Conservation (phyloP, 2,329 filamentous ascomycete species). For the Paracamarosporium sp. region DNA sequence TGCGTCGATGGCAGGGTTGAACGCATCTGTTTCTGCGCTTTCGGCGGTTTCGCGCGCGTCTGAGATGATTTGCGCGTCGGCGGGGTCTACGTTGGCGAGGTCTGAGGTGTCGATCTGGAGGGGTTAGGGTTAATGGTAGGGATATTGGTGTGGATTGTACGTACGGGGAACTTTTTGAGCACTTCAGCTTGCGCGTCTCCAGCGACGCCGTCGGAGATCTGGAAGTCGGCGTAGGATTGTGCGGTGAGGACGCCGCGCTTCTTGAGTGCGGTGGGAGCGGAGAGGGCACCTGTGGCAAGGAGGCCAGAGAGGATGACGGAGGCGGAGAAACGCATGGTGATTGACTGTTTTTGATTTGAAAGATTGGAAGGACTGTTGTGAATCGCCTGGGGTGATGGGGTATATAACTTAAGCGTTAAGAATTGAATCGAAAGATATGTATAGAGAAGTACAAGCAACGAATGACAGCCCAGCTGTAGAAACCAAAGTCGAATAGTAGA, state of each 20-base stretch:
- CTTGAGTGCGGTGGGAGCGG: constrained; percentile 11
- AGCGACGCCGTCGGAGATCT: constrained; percentile 56
- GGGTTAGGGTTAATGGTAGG: neutral
- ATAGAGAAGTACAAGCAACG: constrained; percentile 5
- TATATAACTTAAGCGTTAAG: neutral
- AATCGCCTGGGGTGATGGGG: constrained; percentile 1
- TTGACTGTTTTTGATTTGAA: constrained; percentile 3
- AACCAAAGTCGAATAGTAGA: constrained; percentile 1
- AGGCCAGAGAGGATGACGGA: constrained; percentile 21
- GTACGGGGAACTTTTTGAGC: constrained; percentile 59
- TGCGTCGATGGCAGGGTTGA: constrained; percentile 58
- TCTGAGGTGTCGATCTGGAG: constrained; percentile 50
- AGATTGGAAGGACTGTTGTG: neutral
- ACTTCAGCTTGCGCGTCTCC: constrained; percentile 61
- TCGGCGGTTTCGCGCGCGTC: constrained; percentile 59
- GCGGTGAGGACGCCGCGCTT: constrained; percentile 17
- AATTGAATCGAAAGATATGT: neutral
- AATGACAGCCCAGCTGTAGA: constrained; percentile 21
- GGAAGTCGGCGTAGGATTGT: constrained; percentile 44
- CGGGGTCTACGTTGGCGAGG: constrained; percentile 53
- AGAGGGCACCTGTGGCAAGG: constrained; percentile 12
- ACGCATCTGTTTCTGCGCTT: constrained; percentile 57
- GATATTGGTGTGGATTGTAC: constrained; percentile 10
- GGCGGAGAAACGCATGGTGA: constrained; percentile 24
- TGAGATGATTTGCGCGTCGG: constrained; percentile 58